Evolutionary conservation across 164 flowering plant species (phyloP), one percentile per base, ranked within the genome.

Genomic region (Santalum album): DNA sequence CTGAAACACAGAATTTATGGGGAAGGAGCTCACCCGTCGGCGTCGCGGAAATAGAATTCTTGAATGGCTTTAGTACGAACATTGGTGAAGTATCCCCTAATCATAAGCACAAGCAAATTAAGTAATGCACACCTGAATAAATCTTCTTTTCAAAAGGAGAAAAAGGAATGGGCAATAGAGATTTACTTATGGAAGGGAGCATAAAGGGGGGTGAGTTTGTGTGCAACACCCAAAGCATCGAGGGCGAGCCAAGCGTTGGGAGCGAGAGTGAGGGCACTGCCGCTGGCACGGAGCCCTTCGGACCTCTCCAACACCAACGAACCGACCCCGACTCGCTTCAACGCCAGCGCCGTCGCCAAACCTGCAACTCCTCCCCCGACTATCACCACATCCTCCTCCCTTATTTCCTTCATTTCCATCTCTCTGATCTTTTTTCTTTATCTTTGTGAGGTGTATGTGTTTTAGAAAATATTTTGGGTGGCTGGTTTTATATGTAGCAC

Each of bases 161-260:
- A 14, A 38, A 2, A 38, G 16, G 2, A 2, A 9, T 7, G 9
- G 16, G 14, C 5, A 17, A 17, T n/a, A 42, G 5, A 42, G 20
- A 17, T 6, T 42, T 62, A 79, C 84, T 44, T 64, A 1, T 19
- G 12, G 12, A 38, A 12, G 20, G 68, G 61, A 18, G 62, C 2
- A 43, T 73, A 75, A 19, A 51, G 10, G 25, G 68, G 23, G 21
- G 63, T 47, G 57, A 80, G 79, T 62, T 75, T 75, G 54, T 71
- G 61, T 23, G 70, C n/a, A 17, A 70, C 65, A 2, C 74, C 70
- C 7, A 70, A 65, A 19, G 70, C 74, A 34, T 70, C 70, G 25
- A 70, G 74, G 1, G 67, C 70, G 9, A 27, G 25, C 74, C 74
- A 70, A 21, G 70, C 74, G 36, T 70, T 70, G 16, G 64, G 59